Evolutionary conservation across 2,329 filamentous ascomycete species (phyloP).

Genomic region (Colletotrichum somersetense): DNA sequence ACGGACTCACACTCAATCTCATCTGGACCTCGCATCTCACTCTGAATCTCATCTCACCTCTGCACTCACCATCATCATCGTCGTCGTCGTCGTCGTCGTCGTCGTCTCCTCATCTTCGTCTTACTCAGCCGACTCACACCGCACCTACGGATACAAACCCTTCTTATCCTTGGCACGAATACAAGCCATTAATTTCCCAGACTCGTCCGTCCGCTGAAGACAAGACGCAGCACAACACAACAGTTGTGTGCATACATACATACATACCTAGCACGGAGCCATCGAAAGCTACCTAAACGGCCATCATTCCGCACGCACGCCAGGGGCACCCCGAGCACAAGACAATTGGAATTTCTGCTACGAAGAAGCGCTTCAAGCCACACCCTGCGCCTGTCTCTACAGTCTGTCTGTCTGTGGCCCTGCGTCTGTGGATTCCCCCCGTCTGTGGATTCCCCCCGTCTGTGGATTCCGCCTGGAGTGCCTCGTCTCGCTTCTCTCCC

Average conservation of each 20-base stretch:
- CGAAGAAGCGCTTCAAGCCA: slow-evolving; percentile 41
- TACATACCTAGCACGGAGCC: slow-evolving; percentile 14
- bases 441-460: not conserved
- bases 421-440: too few species aligned
- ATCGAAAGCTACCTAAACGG: slow-evolving; percentile 30
- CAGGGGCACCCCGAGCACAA: slow-evolving; percentile 26
- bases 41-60: not conserved
- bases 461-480: slow-evolving; percentile 18
- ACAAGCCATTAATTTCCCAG: not conserved
- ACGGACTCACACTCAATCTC: slow-evolving; percentile 12
- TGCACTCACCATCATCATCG: not conserved
- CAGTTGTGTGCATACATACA: not conserved
- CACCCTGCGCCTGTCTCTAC: slow-evolving; percentile 12
- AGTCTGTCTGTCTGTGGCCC: too few species aligned
- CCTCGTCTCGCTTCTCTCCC: slow-evolving; percentile 32
- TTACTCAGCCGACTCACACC: slow-evolving; percentile 4
- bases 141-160: not conserved
- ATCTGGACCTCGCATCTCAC: not conserved
- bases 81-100: too few species aligned
- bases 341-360: slow-evolving; percentile 39
- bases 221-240: not conserved
- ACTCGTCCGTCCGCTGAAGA: not conserved
- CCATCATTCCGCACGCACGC: slow-evolving; percentile 35
- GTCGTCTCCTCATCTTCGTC: not conserved
- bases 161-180: too few species aligned